These are phyloP conservation scores for Scenedesmus sp. DNA, from an alignment of 163 green algal genomes.

Conservation along the genomic window DNA sequence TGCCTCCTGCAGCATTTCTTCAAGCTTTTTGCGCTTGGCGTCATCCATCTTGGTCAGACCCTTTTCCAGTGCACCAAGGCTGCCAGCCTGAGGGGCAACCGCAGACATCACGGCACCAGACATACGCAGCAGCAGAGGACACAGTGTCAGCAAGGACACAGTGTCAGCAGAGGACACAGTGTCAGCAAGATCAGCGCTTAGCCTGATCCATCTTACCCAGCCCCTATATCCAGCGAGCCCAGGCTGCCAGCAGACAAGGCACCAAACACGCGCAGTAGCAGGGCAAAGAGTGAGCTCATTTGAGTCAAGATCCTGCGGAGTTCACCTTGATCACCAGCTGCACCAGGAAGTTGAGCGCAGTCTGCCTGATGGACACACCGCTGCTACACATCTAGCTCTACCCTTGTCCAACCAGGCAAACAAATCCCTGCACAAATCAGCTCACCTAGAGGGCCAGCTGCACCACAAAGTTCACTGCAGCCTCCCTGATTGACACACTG, in stretches of 20 bases:
- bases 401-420: too few relatives aligned
- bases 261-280: too few relatives aligned
- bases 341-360: slow-evolving; percentile 76
- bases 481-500: too few relatives aligned
- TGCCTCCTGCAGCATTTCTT: slow-evolving; percentile 80
- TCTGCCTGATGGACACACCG: slow-evolving; percentile 74
- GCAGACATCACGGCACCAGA: background rate
- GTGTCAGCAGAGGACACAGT: background rate
- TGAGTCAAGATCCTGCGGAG: too few relatives aligned
- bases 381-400: too few relatives aligned
- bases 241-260: background rate
- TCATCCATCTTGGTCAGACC: slow-evolving; percentile 87
- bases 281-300: too few relatives aligned
- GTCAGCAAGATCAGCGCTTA: slow-evolving; percentile 74
- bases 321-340: slow-evolving; percentile 78
- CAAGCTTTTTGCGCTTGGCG: slow-evolving; percentile 83
- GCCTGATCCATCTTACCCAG: slow-evolving; percentile 86
- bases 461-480: background rate
- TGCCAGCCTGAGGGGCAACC: slow-evolving; percentile 59
- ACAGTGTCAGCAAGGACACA: background rate
- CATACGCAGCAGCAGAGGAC: background rate
- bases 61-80: slow-evolving; percentile 70
- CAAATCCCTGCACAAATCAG: background rate
- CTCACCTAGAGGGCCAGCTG: background rate
- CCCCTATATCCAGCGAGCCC: slow-evolving; percentile 58